These are phyloP conservation scores for Trematosphaeria pertusa DNA, from an alignment of 2,329 filamentous ascomycete species.

Conservation along the genomic window DNA sequence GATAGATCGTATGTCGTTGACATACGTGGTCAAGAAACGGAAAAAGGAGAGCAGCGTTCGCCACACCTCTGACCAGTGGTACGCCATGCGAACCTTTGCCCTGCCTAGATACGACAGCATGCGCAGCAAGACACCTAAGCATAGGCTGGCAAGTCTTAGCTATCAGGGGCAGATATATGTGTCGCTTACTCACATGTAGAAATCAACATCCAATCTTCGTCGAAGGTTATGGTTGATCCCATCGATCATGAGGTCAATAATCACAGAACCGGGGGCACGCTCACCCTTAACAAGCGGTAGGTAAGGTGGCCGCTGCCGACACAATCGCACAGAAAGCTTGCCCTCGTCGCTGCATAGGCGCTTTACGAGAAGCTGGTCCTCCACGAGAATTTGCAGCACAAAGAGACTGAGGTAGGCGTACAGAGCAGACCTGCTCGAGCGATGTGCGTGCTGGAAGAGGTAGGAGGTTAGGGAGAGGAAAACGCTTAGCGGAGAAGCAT, in stretches of 20 bases:
- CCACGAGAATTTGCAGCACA: slow-evolving; percentile 83
- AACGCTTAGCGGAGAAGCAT: slow-evolving; percentile 77
- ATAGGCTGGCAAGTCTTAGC: slow-evolving; percentile 66
- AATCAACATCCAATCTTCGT: slow-evolving; percentile 79
- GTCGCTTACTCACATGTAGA: slow-evolving; percentile 68
- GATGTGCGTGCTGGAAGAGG: slow-evolving; percentile 89
- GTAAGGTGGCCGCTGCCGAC: slow-evolving; percentile 86
- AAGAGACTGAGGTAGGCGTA: slow-evolving; percentile 89
- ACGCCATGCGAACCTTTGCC: slow-evolving; percentile 78
- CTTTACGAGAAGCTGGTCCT: slow-evolving; percentile 83
- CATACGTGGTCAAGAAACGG: slow-evolving; percentile 88
- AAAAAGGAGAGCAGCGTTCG: slow-evolving; percentile 85
- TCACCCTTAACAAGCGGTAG: slow-evolving; percentile 77
- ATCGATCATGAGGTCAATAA: slow-evolving; percentile 88
- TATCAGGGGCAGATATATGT: neutral
- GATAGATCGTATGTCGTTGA: slow-evolving; percentile 74
- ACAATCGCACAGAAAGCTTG: slow-evolving; percentile 78
- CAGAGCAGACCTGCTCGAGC: slow-evolving; percentile 76
- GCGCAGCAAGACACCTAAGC: slow-evolving; percentile 80
- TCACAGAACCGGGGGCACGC: slow-evolving; percentile 74
- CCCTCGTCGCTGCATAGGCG: slow-evolving; percentile 81
- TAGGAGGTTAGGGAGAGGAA: slow-evolving; percentile 93
- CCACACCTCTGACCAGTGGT: slow-evolving; percentile 97
- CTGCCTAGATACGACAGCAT: slow-evolving; percentile 84
- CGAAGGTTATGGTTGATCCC: slow-evolving; percentile 93